Evolutionary conservation across 2,329 filamentous ascomycete species (phyloP).

Genomic region (Phyllosticta capitalensis): DNA sequence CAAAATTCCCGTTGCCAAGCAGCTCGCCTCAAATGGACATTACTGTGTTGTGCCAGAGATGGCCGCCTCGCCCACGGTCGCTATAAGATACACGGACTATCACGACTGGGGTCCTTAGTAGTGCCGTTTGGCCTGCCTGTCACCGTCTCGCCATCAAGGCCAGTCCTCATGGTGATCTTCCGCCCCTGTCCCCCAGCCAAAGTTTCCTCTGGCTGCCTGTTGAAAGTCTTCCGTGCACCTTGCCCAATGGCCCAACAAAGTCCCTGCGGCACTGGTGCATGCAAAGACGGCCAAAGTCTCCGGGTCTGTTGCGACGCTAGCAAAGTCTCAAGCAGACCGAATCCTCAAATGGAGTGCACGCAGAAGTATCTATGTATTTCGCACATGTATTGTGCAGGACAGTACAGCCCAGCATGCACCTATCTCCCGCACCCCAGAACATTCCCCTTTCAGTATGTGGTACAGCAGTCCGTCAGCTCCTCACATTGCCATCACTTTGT

Average conservation of each 20-base stretch:
- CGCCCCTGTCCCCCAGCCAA: not conserved
- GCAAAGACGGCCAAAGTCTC: not conserved
- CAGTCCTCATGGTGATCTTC: not conserved
- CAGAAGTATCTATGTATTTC: not conserved
- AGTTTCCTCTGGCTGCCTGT: not conserved
- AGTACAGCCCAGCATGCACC: not conserved
- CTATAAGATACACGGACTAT: not conserved
- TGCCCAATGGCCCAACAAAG: not conserved
- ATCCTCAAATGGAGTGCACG: not conserved
- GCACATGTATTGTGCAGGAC: not conserved
- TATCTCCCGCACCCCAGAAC: not conserved
- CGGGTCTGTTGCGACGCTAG: not conserved
- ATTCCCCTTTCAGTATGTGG: not conserved
- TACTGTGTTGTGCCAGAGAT: too few species aligned
- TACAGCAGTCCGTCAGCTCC: not conserved
- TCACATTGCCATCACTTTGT: not conserved
- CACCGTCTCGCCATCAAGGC: not conserved
- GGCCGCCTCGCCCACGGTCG: not conserved
- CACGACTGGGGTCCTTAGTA: not conserved
- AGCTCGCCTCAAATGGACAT: not conserved
- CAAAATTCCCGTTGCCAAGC: not conserved
- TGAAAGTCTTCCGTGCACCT: not conserved
- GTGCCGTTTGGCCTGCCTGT: not conserved
- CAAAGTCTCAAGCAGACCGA: not conserved
- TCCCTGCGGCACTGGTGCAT: not conserved